These are phyloP conservation scores for Cryphonectria japonica DNA, from an alignment of 2,329 filamentous ascomycete genomes.

Conservation along the genomic window DNA sequence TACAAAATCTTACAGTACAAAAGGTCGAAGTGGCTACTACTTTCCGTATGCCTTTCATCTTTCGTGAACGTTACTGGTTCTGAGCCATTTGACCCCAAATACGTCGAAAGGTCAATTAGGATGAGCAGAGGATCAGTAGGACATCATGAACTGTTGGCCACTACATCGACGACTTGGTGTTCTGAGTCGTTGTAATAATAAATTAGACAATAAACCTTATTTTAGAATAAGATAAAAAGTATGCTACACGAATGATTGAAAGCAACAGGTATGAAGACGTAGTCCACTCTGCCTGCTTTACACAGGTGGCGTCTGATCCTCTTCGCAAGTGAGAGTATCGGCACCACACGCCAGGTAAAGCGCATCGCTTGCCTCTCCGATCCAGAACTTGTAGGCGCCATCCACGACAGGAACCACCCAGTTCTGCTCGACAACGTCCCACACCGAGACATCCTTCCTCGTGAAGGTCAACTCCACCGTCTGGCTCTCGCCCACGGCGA, in stretches of 20 bases:
- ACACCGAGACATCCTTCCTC: constrained; percentile 51
- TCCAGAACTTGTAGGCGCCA: constrained; percentile 48
- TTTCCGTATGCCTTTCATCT: not conserved
- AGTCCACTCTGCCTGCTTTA: constrained; percentile 29
- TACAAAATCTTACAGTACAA: not conserved
- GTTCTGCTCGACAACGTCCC: constrained; percentile 51
- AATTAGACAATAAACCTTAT: not conserved
- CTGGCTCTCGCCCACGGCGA: constrained; percentile 37
- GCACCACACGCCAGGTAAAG: constrained; percentile 46
- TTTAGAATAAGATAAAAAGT: not conserved
- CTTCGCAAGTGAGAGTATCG: constrained; percentile 43
- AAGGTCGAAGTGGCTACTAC: not conserved
- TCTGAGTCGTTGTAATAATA: not conserved
- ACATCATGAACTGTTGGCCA: not conserved
- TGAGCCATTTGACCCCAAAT: not conserved
- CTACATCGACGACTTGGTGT: not conserved
- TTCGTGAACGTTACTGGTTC: not conserved
- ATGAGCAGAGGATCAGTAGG: not conserved
- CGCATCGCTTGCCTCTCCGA: constrained; percentile 49
- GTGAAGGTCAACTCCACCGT: constrained; percentile 42
- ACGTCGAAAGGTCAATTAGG: not conserved
- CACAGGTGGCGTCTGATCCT: constrained; percentile 40
- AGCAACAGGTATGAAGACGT: not conserved
- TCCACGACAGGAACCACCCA: constrained; percentile 51
- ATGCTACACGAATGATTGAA: not conserved